A percentile compares a stretch with the other conserved stretches of the same genome.
Conservation (phyloP, 306 rosid species). For the Casuarina cunninghamiana region DNA sequence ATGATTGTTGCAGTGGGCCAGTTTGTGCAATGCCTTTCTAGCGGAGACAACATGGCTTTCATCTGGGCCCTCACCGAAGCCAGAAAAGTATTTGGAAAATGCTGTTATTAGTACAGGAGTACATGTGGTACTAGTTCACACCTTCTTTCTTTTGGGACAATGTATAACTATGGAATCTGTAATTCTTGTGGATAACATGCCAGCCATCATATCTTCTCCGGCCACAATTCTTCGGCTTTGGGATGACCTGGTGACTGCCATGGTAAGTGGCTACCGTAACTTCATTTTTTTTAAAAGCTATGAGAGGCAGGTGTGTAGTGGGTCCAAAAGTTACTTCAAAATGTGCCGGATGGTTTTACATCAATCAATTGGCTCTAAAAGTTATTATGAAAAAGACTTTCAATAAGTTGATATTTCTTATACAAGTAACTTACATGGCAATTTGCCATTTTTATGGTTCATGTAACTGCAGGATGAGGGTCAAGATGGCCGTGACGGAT, state of each 20-base stretch:
- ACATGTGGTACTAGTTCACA: constrained; percentile 42
- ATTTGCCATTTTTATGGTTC: no score
- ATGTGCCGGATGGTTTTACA: no score
- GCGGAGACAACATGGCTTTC: constrained; percentile 58
- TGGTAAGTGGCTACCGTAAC: constrained; percentile 9
- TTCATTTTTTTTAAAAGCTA: no score
- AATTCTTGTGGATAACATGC: constrained; percentile 30
- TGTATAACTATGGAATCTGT: constrained; percentile 28
- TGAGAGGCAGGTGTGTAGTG: no score
- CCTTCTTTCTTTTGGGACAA: constrained; percentile 45
- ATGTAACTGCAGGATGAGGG: constrained; percentile 35
- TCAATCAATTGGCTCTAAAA: no score
- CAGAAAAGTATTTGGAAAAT: constrained; percentile 51
- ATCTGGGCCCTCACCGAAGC: constrained; percentile 38
- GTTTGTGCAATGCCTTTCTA: constrained; percentile 47
- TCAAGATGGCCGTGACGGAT: constrained; percentile 38
- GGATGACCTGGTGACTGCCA: constrained; percentile 43
- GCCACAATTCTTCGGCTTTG: constrained; percentile 39
- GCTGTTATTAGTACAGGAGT: constrained; percentile 52
- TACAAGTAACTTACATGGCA: no score
- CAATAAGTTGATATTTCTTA: no score
- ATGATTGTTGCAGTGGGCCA: constrained; percentile 47
- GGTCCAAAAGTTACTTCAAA: no score
- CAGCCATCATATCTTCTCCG: constrained; percentile 10
- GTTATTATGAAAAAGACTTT: no score